Base-by-base conservation (phyloP, 345 rosid species). In the Kernera saxatilis region DNA sequence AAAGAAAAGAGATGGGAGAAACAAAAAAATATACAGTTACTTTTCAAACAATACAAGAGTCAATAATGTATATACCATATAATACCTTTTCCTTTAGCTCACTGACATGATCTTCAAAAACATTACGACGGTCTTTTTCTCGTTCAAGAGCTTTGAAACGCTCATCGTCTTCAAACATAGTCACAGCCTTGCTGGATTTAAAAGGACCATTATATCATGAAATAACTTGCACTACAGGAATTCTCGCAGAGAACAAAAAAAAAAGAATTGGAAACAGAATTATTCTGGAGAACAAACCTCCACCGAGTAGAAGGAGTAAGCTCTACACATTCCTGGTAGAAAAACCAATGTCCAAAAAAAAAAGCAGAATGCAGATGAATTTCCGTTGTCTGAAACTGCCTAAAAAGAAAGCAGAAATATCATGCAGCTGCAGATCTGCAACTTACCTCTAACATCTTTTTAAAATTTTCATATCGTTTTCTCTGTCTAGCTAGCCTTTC, bases 81-180 rank as follows among this genome's bases (percentile, higher is more conserved):
- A 33, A 56, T 75, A 91, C 99, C 91, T 86, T 89, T 57, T 83
- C 83, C 58, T 59, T 83, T 55, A 91, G 85, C 67, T 91, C 99
- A 70, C 78, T 73, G 55, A 89, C 41, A 75, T 84, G 84, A 75
- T 84, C 79, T 68, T 91, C 97, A 80, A 88, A 86, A 44, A 91
- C 72, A 71, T 89, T 93, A 83, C 76, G 89, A 58, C 99, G 92
- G 26, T 94, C 99, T 76, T 84, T 88, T 73, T 91, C 99, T 67
- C 96, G 82, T 51, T 91, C 97, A 69, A 94, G 74, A 64, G 86
- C 95, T 85, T 88, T 85, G 61, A 86, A 94, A 49, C 95, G 90
- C 41, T 89, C 93, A 69, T 91, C 95, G 66, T 86, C 82, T 80
- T 91, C 95, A 79, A 94, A 84, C 69, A 91, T 73, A 22, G 82